Evolutionary conservation across 768 basidiomycete genomes (phyloP), one percentile per base, ranked within the genome.

Genomic region (Termitomyces sp.): DNA sequence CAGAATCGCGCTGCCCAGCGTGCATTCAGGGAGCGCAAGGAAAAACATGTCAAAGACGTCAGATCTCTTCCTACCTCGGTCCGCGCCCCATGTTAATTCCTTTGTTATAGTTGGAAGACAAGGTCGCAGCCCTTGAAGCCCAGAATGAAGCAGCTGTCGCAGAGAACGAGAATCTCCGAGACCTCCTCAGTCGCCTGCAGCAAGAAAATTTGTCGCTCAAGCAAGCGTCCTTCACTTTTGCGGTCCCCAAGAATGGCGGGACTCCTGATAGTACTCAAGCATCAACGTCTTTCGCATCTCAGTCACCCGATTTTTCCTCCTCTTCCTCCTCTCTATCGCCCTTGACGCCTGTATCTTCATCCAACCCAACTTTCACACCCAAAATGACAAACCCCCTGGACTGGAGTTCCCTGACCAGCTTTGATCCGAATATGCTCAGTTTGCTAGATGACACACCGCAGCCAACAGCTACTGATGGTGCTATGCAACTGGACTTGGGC

Each of bases 1-100:
- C 96, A 98, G 74, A 99, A 99, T 65, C 81, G 96, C 55, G 94
- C 94, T 3, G 96, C 96, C 7, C 97, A 99, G 72, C 86, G 96
- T 54, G 96, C 96, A 1, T 99, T 99, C 77, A 79, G 96, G 55
- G 97, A 98, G 72, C 82, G 96, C 60, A 95, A 98, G 73, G 96
- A 99, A 75, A 93, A 92, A 66, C 94, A 97, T 70, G 92, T 98
- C 62, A 94, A 92, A 69, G 94, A 97, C 69, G 94, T 97, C 67
- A 76, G 92, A 80, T 41, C 16, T 31, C 1, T 36, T 39, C 56
- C 16, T 36, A 58, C 47, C 62, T 52, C 44, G 47, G 22, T 39
- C 8, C 33, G 29, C 46, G 20, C 46, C 34, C n/a, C 8, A 51
- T 34, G 44, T 54, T 42, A 33, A 51, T 57, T 42, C 51, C 42